Conservation (phyloP, 768 basidiomycete genomes). For the Lepiota brunneoincarnata region DNA sequence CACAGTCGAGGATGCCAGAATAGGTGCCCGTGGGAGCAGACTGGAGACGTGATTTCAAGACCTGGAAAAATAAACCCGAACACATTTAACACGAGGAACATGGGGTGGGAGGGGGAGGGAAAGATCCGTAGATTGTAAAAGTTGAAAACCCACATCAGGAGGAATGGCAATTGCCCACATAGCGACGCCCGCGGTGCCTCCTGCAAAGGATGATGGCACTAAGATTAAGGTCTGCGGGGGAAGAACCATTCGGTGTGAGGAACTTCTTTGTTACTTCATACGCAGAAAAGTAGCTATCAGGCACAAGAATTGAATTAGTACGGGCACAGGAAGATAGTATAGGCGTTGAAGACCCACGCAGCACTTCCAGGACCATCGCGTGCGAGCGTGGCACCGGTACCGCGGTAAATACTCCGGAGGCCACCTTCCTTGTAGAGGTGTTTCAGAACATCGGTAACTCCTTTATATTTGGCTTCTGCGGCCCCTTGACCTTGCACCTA, state of each 20-base stretch:
- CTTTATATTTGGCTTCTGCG: slow-evolving; percentile 72
- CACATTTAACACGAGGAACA: background rate
- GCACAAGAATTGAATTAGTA: background rate
- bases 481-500: slow-evolving; percentile 89
- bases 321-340: background rate
- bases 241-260: slow-evolving; percentile 77
- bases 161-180: slow-evolving; percentile 99
- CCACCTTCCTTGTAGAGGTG: slow-evolving; percentile 95
- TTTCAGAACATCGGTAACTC: slow-evolving; percentile 86
- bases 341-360: slow-evolving; percentile 55
- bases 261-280: slow-evolving; percentile 93
- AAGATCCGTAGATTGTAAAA: background rate
- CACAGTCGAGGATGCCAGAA: slow-evolving; percentile 89
- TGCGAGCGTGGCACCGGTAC: slow-evolving; percentile 89
- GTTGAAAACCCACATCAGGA: slow-evolving; percentile 70
- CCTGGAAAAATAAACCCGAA: slow-evolving; percentile 42
- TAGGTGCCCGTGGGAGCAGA: slow-evolving; percentile 98
- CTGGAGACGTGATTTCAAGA: slow-evolving; percentile 93
- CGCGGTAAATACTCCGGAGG: slow-evolving; percentile 86
- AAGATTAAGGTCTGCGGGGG: slow-evolving; percentile 79
- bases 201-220: slow-evolving; percentile 86
- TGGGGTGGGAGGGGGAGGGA: background rate
- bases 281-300: slow-evolving; percentile 86
- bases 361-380: slow-evolving; percentile 97
- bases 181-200: slow-evolving; percentile 92